Conservation (phyloP, 2,329 filamentous ascomycete genomes). For the Blastomyces percursus region DNA sequence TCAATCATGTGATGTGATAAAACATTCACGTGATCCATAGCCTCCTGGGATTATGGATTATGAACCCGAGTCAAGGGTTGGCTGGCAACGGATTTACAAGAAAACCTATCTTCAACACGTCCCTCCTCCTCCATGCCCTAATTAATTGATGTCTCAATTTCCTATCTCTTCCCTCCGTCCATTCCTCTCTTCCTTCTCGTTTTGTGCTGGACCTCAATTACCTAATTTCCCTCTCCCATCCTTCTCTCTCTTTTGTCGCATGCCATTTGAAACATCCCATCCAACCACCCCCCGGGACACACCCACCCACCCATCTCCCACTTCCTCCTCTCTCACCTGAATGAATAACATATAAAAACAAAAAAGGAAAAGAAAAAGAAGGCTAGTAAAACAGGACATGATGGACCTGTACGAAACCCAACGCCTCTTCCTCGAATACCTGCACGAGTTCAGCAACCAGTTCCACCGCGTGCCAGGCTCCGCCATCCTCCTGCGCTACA, state of each 20-base stretch:
- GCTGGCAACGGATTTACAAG: neutral
- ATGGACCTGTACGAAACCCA: conserved; percentile 50
- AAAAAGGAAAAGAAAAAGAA: too few relatives aligned
- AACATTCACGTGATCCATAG: neutral
- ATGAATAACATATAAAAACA: neutral
- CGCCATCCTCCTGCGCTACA: conserved; percentile 86
- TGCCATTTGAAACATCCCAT: neutral
- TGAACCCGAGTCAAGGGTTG: too few relatives aligned
- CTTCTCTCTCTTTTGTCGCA: neutral
- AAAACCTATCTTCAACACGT: neutral
- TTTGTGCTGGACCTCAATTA: too few relatives aligned
- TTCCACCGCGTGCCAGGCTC: conserved; percentile 92
- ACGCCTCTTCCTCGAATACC: conserved; percentile 42
- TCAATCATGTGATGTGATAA: too few relatives aligned
- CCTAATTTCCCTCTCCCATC: neutral
- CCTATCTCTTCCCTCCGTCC: too few relatives aligned
- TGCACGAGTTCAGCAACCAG: conserved; percentile 47
- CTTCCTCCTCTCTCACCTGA: neutral
- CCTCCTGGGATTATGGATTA: too few relatives aligned
- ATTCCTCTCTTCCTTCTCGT: too few relatives aligned
- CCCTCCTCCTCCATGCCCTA: too few relatives aligned
- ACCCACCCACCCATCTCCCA: neutral
- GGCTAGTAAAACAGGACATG: conserved; percentile 17
- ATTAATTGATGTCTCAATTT: too few relatives aligned
- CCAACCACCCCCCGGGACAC: neutral